These are phyloP conservation scores for Russula abietina DNA, from an alignment of 768 basidiomycete genomes.

Conservation along the genomic window DNA sequence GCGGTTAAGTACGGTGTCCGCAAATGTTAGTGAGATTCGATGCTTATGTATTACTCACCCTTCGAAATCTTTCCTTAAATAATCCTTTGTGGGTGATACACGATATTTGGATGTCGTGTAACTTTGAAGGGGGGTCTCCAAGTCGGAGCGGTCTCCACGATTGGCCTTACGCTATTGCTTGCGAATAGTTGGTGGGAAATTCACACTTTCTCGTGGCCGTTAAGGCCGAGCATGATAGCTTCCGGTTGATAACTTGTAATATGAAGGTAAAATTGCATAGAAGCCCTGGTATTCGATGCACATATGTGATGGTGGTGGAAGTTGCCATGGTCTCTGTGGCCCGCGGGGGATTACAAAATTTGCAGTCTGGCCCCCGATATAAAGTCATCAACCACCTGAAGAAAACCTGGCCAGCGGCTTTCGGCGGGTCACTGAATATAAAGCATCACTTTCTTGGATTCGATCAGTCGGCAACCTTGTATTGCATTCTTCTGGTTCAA, in stretches of 20 bases:
- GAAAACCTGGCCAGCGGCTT: background rate
- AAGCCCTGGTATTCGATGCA: background rate
- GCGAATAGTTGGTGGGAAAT: background rate
- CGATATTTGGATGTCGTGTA: background rate
- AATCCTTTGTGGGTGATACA: no score
- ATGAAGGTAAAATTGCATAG: background rate
- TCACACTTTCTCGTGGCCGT: background rate
- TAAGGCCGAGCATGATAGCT: background rate
- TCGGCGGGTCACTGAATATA: background rate
- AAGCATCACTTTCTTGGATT: background rate
- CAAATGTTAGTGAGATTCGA: background rate
- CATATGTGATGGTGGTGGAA: constrained; percentile 10
- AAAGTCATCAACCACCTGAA: constrained; percentile 30
- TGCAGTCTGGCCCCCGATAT: no score
- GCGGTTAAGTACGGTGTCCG: background rate
- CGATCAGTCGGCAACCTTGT: background rate
- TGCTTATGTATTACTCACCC: background rate
- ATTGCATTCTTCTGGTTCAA: background rate
- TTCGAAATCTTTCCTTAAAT: background rate
- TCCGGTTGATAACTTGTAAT: background rate
- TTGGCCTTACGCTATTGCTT: background rate
- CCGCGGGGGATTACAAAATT: background rate
- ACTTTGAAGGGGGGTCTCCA: background rate
- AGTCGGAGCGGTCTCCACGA: no score
- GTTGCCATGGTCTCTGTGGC: constrained; percentile 5